Evolutionary conservation across 2,329 filamentous ascomycete genomes (phyloP).

Genomic region (Aureobasidium sp.): DNA sequence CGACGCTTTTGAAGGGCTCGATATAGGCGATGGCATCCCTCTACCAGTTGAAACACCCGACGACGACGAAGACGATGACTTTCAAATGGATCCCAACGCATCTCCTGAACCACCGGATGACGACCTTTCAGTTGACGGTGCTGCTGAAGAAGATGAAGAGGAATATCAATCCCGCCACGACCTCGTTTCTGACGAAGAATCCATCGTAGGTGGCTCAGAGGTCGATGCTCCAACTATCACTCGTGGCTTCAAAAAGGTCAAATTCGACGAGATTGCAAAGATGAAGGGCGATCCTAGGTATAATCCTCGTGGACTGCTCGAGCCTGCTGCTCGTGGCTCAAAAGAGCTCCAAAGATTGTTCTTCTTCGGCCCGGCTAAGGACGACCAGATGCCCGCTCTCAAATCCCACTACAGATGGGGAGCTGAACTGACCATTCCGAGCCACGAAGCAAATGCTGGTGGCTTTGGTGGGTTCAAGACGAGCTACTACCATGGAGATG

Average conservation of each 20-base stretch:
- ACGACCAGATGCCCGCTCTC: slow-evolving; percentile 44
- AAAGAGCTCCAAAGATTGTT: slow-evolving; percentile 42
- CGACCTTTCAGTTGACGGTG: slow-evolving; percentile 5
- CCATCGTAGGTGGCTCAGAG: slow-evolving; percentile 1
- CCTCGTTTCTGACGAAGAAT: slow-evolving; percentile 27
- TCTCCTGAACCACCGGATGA: slow-evolving; percentile 21
- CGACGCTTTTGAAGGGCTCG: slow-evolving; percentile 31
- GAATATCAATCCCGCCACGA: slow-evolving; percentile 31
- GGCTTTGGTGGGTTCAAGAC: slow-evolving; percentile 34
- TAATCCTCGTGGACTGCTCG: slow-evolving; percentile 24
- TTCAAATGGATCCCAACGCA: slow-evolving; percentile 27
- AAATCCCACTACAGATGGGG: slow-evolving; percentile 47
- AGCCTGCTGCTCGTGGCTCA: slow-evolving; percentile 22
- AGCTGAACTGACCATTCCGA: slow-evolving; percentile 46
- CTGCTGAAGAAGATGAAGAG: slow-evolving; percentile 23
- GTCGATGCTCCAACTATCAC: neutral
- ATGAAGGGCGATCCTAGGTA: slow-evolving; percentile 14
- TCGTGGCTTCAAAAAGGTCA: neutral
- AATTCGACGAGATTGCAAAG: slow-evolving; percentile 4
- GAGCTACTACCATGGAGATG: slow-evolving; percentile 39
- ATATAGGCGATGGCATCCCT: slow-evolving; percentile 25
- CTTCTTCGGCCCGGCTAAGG: slow-evolving; percentile 45
- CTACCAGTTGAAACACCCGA: slow-evolving; percentile 21
- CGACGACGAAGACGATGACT: slow-evolving; percentile 30
- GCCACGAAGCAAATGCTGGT: slow-evolving; percentile 30